phyloP scores from a whole-genome alignment of 345 rosid genomes.

The Hibiscus trionum region DNA sequence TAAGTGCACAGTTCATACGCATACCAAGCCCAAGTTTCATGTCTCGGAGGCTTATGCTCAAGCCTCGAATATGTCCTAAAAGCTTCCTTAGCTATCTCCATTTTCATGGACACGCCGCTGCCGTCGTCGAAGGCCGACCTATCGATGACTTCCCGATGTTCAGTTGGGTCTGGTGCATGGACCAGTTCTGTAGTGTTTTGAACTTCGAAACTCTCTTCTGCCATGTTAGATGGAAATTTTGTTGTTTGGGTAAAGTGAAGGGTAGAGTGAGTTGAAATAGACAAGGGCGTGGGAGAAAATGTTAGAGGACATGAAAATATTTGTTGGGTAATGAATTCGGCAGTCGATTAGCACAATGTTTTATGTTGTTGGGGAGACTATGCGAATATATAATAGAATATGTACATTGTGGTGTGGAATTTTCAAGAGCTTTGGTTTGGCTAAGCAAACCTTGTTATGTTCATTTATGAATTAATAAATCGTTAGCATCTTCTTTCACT shows the following conservation, averaged over 20 bases:
- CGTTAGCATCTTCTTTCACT: too few relatives aligned
- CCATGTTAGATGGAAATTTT: neutral
- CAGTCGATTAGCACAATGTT: neutral
- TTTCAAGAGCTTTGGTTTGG: neutral
- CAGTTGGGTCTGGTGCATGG: neutral
- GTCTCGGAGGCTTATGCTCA: constrained; percentile 22
- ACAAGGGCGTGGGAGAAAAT: neutral
- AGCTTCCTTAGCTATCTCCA: constrained; percentile 20
- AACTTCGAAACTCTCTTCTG: constrained; percentile 5
- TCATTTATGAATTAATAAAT: neutral
- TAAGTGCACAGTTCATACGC: constrained; percentile 43
- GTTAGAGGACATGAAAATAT: neutral
- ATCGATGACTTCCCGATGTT: neutral
- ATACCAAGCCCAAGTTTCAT: constrained; percentile 44
- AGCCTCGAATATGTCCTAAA: neutral
- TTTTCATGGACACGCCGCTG: constrained; percentile 15
- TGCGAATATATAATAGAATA: neutral
- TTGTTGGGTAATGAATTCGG: constrained; percentile 1
- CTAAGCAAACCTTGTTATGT: neutral
- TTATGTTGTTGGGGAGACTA: neutral
- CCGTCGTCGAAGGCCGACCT: constrained; percentile 16
- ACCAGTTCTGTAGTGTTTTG: neutral
- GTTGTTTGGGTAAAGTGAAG: neutral
- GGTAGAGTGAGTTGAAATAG: neutral
- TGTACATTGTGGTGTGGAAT: neutral